Base-by-base conservation (phyloP, 164 flowering plant genomes). In the Vitis labrusca region DNA sequence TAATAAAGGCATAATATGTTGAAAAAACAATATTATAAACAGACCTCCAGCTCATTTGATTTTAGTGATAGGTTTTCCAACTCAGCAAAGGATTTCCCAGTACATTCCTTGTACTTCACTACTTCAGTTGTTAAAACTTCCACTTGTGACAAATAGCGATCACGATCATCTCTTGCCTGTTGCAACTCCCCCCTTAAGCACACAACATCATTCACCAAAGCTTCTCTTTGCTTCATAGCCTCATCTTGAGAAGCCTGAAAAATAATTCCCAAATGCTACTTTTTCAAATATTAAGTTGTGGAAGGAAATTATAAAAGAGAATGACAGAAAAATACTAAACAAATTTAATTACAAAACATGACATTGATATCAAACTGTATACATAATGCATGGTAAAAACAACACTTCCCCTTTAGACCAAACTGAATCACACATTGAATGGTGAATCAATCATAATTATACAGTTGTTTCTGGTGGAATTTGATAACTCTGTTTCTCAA, bases 151-250 rank as follows among this genome's bases (percentile, higher is more conserved):
- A 64, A 64, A 2, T 70, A 82, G 8, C 75, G 72, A 49, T 83
- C 88, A 48, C 91, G 88, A 16, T 89, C 93, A 55, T 82, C 88
- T 69, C 83, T 83, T 9, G 77, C 77, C 53, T 87, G 80, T 71
- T 84, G 89, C 53, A 89, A 48, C 68, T 89, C 91, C n/a, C 71
- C 72, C 64, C 83, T 77, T 29, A 87, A 71, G 71, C 77, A 62
- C 23, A 76, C 77, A 61, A 82, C 83, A 76, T 87, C 91, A 73
- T 65, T 77, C 15, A 65, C 62, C 73, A 89, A 51, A 29, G 72
- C 72, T 70, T 87, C 88, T 59, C 83, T 89, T 63, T 84, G 88
- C 72, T 82, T 83, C 16, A 77, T 16, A 23, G 81, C 82, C 60
- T 85, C 93, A 44, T 76, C 87, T 71, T 83, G 85, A 74, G 81